Percentiles rank a stretch among this genome's conserved stretches.
Evolutionary conservation across 257 asterid genomes (phyloP).

Genomic region (Pogostemon cablin): DNA sequence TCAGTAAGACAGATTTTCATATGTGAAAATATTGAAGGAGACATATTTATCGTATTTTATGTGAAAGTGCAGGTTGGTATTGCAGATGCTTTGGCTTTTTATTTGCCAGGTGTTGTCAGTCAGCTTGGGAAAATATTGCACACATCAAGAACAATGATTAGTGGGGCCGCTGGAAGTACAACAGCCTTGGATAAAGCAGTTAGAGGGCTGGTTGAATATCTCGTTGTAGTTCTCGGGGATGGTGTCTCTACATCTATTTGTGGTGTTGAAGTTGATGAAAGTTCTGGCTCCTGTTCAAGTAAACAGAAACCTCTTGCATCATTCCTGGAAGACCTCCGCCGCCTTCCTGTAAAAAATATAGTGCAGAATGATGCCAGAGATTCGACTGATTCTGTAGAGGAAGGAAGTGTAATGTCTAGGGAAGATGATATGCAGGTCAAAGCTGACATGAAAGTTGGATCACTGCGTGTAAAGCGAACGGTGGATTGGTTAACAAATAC

Average conservation of each 20-base stretch:
- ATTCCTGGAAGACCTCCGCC: conserved; percentile 76
- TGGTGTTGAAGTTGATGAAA: conserved; percentile 37
- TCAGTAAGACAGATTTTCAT: not conserved
- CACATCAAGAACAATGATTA: conserved; percentile 73
- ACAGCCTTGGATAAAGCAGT: conserved; percentile 80
- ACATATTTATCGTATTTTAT: not conserved
- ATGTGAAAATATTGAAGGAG: not conserved
- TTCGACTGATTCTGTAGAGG: conserved; percentile 38
- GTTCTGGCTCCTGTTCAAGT: conserved; percentile 32
- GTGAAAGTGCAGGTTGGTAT: conserved; percentile 78
- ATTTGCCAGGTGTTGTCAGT: conserved; percentile 93
- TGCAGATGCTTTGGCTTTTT: conserved; percentile 94
- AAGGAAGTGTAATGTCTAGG: conserved; percentile 36
- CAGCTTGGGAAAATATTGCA: conserved; percentile 88
- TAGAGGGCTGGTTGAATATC: conserved; percentile 74
- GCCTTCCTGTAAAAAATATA: conserved; percentile 52
- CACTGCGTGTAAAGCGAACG: conserved; percentile 76
- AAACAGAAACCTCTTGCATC: conserved; percentile 61
- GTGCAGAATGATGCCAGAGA: conserved; percentile 34
- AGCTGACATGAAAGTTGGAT: conserved; percentile 39
- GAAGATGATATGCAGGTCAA: conserved; percentile 33
- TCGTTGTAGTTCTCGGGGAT: conserved; percentile 71
- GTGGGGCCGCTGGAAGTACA: conserved; percentile 93
- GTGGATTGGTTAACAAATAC: conserved; percentile 69
- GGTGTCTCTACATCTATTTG: conserved; percentile 40